phyloP scores from a whole-genome alignment of 2,329 filamentous ascomycete species.

The Botryotinia convoluta region DNA sequence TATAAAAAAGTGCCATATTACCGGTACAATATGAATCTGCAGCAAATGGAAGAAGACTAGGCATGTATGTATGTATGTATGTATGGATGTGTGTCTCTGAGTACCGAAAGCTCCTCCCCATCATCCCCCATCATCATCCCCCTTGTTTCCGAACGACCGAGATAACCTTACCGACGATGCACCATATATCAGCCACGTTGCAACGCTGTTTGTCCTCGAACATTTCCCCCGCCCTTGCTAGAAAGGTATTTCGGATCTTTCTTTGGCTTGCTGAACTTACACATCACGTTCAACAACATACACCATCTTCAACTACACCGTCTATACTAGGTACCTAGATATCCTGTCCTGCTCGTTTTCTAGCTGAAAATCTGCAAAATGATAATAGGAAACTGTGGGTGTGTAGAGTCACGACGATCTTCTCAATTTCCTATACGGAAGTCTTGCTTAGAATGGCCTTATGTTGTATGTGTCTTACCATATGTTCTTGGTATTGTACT shows the following conservation, averaged over 20 bases:
- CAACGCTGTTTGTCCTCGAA: background rate
- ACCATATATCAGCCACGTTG: background rate
- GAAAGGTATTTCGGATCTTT: background rate
- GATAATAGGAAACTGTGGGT: background rate
- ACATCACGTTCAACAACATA: background rate
- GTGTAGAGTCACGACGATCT: background rate
- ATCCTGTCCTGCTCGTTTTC: background rate
- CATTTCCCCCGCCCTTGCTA: background rate
- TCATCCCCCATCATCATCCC: background rate
- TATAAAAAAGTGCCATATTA: background rate
- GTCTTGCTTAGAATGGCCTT: background rate
- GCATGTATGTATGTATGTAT: too few relatives aligned
- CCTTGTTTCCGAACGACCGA: conserved; percentile 19
- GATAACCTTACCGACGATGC: background rate
- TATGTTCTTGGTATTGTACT: conserved; percentile 2
- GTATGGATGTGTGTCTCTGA: background rate
- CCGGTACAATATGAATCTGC: background rate
- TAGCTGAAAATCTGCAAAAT: background rate
- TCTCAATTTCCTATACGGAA: background rate
- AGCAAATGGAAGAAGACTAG: background rate
- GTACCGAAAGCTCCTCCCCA: conserved; percentile 3
- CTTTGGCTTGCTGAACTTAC: background rate
- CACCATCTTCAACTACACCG: background rate
- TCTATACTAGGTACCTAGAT: background rate
- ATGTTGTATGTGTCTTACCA: background rate